Evolutionary conservation across 163 green algal species (phyloP).

Genomic region (Chlamydomonas reinhardtii): DNA sequence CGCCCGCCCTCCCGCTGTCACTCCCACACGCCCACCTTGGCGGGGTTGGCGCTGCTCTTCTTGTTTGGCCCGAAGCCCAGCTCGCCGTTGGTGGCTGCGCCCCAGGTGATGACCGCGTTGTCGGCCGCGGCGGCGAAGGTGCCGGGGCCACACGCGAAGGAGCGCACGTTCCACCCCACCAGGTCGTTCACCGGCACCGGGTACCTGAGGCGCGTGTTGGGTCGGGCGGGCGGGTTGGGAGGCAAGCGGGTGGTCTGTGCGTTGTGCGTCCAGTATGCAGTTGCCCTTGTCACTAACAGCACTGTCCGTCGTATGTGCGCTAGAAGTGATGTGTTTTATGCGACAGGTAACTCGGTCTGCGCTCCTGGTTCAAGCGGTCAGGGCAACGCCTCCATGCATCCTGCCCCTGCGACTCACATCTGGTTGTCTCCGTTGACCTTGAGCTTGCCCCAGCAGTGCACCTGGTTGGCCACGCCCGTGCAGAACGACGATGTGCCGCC

Average conservation of each 20-base stretch:
- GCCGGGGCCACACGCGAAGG: slow-evolving; percentile 80
- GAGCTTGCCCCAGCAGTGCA: slow-evolving; percentile 95
- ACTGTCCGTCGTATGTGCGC: too few species aligned
- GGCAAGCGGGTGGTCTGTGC: too few species aligned
- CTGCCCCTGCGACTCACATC: slow-evolving; percentile 56
- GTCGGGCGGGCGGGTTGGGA: too few species aligned
- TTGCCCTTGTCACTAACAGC: neutral
- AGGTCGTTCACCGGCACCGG: slow-evolving; percentile 85
- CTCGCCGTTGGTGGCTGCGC: slow-evolving; percentile 84
- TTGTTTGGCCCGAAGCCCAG: slow-evolving; percentile 91
- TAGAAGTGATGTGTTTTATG: too few species aligned
- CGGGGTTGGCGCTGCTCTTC: slow-evolving; percentile 92
- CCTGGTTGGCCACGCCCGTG: slow-evolving; percentile 55
- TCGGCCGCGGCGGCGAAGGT: slow-evolving; percentile 87
- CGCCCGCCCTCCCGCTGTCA: neutral
- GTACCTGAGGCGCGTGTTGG: slow-evolving; percentile 57
- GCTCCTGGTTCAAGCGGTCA: too few species aligned
- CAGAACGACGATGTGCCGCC: slow-evolving; percentile 71
- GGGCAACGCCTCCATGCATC: too few species aligned
- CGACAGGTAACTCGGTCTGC: too few species aligned
- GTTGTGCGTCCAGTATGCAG: too few species aligned
- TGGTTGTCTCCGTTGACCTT: slow-evolving; percentile 88
- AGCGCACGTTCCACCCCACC: slow-evolving; percentile 85
- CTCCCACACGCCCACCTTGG: slow-evolving; percentile 67
- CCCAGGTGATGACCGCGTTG: slow-evolving; percentile 90